phyloP scores from a whole-genome alignment of 768 basidiomycete species.

The Pleurotus pulmonarius region DNA sequence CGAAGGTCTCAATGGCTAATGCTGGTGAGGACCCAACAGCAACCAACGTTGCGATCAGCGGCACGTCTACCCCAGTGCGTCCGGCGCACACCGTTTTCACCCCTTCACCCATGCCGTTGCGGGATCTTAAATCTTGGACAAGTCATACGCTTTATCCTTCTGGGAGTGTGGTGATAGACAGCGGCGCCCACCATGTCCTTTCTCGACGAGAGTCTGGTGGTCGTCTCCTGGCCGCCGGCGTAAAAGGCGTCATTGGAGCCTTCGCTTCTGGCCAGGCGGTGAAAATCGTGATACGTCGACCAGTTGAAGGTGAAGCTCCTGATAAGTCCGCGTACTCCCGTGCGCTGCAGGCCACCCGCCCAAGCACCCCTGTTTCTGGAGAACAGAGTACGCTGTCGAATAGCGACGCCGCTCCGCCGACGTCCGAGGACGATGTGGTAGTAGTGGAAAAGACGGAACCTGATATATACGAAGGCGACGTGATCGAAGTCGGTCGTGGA shows the following conservation, averaged over 20 bases:
- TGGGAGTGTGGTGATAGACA: constrained; percentile 84
- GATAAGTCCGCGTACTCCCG: constrained; percentile 31
- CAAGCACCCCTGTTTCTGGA: constrained; percentile 47
- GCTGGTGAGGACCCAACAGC: constrained; percentile 27
- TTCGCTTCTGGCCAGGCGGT: constrained; percentile 97
- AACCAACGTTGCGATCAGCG: constrained; percentile 9
- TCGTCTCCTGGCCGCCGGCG: constrained; percentile 87
- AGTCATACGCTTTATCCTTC: constrained; percentile 90
- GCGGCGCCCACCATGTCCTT: constrained; percentile 85
- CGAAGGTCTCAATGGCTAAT: constrained; percentile 32
- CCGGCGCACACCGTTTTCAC: constrained; percentile 90
- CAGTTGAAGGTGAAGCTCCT: constrained; percentile 24
- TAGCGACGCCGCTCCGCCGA: constrained; percentile 19
- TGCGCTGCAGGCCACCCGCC: constrained; percentile 43
- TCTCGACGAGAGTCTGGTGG: constrained; percentile 86
- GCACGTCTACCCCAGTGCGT: constrained; percentile 24
- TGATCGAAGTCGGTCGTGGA: constrained; percentile 90
- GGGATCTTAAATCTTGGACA: constrained; percentile 94
- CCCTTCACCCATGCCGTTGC: constrained; percentile 65
- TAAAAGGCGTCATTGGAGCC: constrained; percentile 78
- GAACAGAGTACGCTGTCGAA: constrained; percentile 30
- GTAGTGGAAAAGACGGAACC: constrained; percentile 28
- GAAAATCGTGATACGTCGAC: constrained; percentile 60
- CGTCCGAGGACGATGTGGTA: constrained; percentile 28
- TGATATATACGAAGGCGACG: constrained; percentile 48